Base-by-base conservation (phyloP, 139 green algal species). In the Asterochloris erici region DNA sequence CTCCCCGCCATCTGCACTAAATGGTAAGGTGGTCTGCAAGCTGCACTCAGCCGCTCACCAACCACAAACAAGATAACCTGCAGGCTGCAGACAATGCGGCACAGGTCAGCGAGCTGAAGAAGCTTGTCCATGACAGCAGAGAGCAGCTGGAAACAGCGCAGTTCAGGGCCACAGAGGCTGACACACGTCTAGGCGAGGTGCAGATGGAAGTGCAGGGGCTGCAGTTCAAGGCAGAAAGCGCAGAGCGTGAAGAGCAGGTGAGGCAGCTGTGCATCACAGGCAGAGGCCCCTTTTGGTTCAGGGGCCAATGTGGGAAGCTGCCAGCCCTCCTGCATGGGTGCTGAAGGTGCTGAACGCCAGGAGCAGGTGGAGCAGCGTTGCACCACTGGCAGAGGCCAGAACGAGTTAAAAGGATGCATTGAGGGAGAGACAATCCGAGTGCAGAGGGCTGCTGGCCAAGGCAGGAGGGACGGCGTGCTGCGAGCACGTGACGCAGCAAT, bases 141-240 rank as follows among this genome's bases (percentile, higher is more conserved):
- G 77, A 81, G 61, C 60, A 81, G 24, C 17, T 61, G 24, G 77
- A 81, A n/a, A 71, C 62, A n/a, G 77, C 62, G 0, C 77, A 81
- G 23, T 28, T 81, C 24, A 29, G 77, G 60, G 77, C 77, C 23
- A 61, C 62, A 15, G 38, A 73, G 12, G 77, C 77, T 81, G 77
- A 81, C 24, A 26, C 60, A 63, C 77, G n/a, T 13, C 70, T 81
- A 62, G 11, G 60, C 13, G n/a, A 81, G 24, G 23, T 81, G 77
- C 26, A 71, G 27, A n/a, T 61, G 1, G 61, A 81, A 61, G 71
- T n/a, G 17, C n/a, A 71, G 26, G 60, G 60, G 19, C 26, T 81
- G 77, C 24, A 24, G n/a, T 63, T 29, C 14, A 23, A 60, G 60
- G 27, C 62, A 73, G 21, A 27, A 14, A 27, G 60, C 66, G 77